A percentile compares a stretch with the other conserved stretches of the same genome.
phyloP scores from a whole-genome alignment of 805 yeast genomes.

The Candida morakotiae region DNA sequence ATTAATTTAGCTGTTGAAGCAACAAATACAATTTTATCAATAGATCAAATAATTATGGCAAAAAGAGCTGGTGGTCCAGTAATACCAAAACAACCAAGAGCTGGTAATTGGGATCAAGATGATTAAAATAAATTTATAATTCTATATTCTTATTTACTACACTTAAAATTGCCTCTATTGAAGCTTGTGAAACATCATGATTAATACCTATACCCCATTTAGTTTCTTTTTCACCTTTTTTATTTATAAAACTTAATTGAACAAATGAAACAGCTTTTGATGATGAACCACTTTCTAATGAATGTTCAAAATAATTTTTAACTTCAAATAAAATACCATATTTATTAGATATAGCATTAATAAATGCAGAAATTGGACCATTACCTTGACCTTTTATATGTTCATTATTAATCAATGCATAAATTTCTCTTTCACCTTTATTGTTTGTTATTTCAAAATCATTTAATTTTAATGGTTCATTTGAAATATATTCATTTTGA shows the following conservation, averaged over 20 bases:
- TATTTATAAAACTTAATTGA: slow-evolving; percentile 40
- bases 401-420: slow-evolving; percentile 32
- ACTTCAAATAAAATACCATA: slow-evolving; percentile 57
- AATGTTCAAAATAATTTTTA: slow-evolving; percentile 66
- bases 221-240: slow-evolving; percentile 30
- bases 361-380: slow-evolving; percentile 74
- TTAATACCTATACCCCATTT: slow-evolving; percentile 45
- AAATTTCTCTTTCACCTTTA: slow-evolving; percentile 47
- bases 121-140: slow-evolving; percentile 44
- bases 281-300: slow-evolving; percentile 66
- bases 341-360: slow-evolving; percentile 55
- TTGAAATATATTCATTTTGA: slow-evolving; percentile 49
- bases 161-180: slow-evolving; percentile 62
- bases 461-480: slow-evolving; percentile 28
- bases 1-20: slow-evolving; percentile 94
- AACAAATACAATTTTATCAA: slow-evolving; percentile 82
- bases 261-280: slow-evolving; percentile 76
- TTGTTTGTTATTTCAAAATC: slow-evolving; percentile 43
- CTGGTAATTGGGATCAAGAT: slow-evolving; percentile 95
- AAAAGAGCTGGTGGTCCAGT: slow-evolving; percentile 98
- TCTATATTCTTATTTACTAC: slow-evolving; percentile 43
- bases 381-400: slow-evolving; percentile 60
- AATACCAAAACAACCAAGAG: slow-evolving; percentile 78
- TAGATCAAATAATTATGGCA: slow-evolving; percentile 98
- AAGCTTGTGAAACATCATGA: slow-evolving; percentile 40